Evolutionary conservation across 2,329 filamentous ascomycete genomes (phyloP), one percentile per base, ranked within the genome.

Genomic region (Aspergillus sp.): DNA sequence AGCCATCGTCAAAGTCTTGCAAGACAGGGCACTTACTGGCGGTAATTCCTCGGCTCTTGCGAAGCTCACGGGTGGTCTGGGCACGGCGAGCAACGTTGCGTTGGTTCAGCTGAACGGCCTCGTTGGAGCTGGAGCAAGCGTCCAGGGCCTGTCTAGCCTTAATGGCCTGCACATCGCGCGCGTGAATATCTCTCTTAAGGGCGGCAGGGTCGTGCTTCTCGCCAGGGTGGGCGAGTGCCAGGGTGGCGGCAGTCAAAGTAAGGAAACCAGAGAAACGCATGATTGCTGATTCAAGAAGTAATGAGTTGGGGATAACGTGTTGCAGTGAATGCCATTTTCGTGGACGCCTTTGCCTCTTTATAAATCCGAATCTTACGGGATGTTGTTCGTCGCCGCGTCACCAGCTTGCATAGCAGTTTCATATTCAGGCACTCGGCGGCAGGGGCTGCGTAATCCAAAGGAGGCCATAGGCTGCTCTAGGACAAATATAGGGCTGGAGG

Each of bases 251-350:
- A 43, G 66, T 71, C 17, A 76, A 61, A 49, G 71, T 64, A 22
- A 77, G 66, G 45, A 75, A 50, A 48, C 74, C 72, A 48, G 69
- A 69, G 46, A 75, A 64, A 48, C 69, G 71, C 71, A 74, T 68
- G 4, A 22, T 59, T 38, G 31, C 15, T 41, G 11, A 3, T 43
- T 45, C 53, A 6, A 43, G 30, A 17, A 13, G 9, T 17, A 38
- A 46, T 28, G 23, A 7, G 34, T n/a, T 34, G n/a, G 52, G 28
- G 13, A 19, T 7, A 13, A 30, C 49, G 34, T 2, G 47, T 30
- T 25, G n/a, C 19, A 17, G 30, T 34, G 28, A 43, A 9, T 23
- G 3, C 15, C 28, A 13, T 31, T 34, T 25, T 53, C 1, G 23
- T 30, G 7, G 8, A 3, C 7, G 23, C 11, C 28, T 6, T 9